Base-by-base conservation (phyloP, 805 yeast genomes). In the Wickerhamomyces bisporus region DNA sequence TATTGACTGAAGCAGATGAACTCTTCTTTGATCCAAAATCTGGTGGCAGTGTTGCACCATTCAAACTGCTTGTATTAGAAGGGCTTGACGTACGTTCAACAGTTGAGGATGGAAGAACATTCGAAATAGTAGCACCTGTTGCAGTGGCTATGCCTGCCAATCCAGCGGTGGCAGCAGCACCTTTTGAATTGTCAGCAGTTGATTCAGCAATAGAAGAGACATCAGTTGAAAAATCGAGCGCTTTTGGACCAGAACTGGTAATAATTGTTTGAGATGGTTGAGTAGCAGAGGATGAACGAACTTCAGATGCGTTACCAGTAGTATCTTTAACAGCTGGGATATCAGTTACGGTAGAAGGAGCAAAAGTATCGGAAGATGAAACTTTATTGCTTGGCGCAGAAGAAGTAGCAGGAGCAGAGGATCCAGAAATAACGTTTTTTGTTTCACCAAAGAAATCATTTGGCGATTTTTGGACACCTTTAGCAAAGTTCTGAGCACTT, bases 31-130 rank as follows among this genome's bases (percentile, higher is more conserved):
- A 37, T 13, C 40, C 49, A 38, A 52, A 50, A 27, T 50, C 47
- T 7, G 58, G 58, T 20, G 58, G 58, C 9, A 49, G 41, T 5
- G 53, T 49, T 5, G 53, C 53, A 29, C 53, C 53, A 24, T 49
- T 48, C 26, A 47, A 32, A 26, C 44, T 38, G 32, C 42, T 35
- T 1, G 37, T 29, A 7, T 43, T 41, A n/a, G 49, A 40, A 13
- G 42, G 41, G 6, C 42, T 39, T 6, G 48, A 38, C 3, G 41
- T 27, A 19, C 33, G 29, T 18, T 35, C 29, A 25, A 6, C 26
- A 23, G 36, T 16, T 6, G 15, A 16, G 18, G 34, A n/a, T 16
- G 33, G 23, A 14, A 19, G 23, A 20, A 30, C 30, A 26, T 28
- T 13, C 15, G 35, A 17, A 13, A 26, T 16, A 14, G 41, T n/a